Evolutionary conservation across 2,329 filamentous ascomycete species (phyloP), one percentile per base, ranked within the genome.

Genomic region (Talaromyces sp.): DNA sequence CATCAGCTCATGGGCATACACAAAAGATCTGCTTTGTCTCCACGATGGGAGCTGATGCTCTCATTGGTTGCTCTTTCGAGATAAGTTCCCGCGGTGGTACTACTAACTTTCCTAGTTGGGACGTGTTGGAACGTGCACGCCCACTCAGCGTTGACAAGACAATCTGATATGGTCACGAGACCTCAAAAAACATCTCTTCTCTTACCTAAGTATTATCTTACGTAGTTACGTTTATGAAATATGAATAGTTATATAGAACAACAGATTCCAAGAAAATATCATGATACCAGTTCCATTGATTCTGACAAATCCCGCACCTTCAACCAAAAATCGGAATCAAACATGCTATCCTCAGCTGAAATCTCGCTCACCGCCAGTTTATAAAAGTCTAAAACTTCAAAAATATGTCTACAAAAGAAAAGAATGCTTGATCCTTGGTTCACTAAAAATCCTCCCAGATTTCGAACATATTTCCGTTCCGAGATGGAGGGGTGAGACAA

Each of bases 1-100:
- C 53, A 31, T 53, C 49, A n/a, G 17, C 49, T 53, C 49, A 53
- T 53, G 49, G 49, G 17, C 27, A 56, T 38, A 29, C 53, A 56
- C n/a, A 36, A 56, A 34, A 36, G 53, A 56, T 36, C 31, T 56
- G 10, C 17, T 56, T 56, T 6, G 40, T 29, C 22, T 43, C 54
- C 34, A 59, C 25, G 22, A 43, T 59, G 36, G 29, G 11, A 34
- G 19, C 19, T 15, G 45, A 47, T 47, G 3, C 3, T 15, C 3
- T 59, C n/a, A 38, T 43, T 59, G 34, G 56, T 4, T 22, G 17
- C 2, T n/a, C 4, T 10, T 1, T 53, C 25, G 25, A 29, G 58
- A 60, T 60, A 60, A 60, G 58, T 34, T 60, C 58, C 58, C 36
- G 38, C 56, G 25, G 58, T 34, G 10, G 58, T 60, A 47, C 29